A percentile compares a stretch with the other conserved stretches of the same genome.
Evolutionary conservation across 306 rosid genomes (phyloP).

Genomic region (Gastrolobium bilobum): DNA sequence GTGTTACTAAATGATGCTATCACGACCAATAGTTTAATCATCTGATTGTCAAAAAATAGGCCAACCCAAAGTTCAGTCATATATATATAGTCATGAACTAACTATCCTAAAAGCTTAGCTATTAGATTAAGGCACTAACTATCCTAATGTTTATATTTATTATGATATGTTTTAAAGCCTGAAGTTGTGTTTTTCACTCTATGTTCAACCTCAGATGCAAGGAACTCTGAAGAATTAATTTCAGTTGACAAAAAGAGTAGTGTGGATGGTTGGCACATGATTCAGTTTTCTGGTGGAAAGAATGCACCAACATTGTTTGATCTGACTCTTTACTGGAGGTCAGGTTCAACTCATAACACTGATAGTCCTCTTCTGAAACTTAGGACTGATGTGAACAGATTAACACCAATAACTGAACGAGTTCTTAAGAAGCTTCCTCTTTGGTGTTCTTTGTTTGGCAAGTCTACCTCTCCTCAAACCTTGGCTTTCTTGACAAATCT

Average conservation of each 20-base stretch:
- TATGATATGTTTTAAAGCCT: constrained; percentile 20
- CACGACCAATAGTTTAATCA: background rate
- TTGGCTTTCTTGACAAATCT: constrained; percentile 79
- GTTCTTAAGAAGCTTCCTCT: constrained; percentile 79
- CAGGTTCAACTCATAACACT: constrained; percentile 49
- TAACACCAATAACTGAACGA: constrained; percentile 67
- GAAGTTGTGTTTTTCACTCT: constrained; percentile 22
- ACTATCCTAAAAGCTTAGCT: background rate
- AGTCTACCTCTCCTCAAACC: constrained; percentile 84
- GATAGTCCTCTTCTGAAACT: constrained; percentile 73
- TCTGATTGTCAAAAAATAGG: background rate
- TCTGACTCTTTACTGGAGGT: constrained; percentile 70
- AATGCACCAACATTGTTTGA: constrained; percentile 69
- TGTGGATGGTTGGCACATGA: constrained; percentile 76
- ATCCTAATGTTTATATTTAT: constrained; percentile 23
- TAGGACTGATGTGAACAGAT: constrained; percentile 74
- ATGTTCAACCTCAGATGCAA: constrained; percentile 51
- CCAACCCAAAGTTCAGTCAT: background rate
- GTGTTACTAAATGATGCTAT: background rate
- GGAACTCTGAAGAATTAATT: constrained; percentile 68
- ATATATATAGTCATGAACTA: no score
- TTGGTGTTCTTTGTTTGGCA: constrained; percentile 95
- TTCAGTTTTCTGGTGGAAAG: constrained; percentile 90
- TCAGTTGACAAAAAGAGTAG: constrained; percentile 62
- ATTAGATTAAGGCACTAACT: background rate